A percentile compares a stretch with the other conserved stretches of the same genome.
Conservation (phyloP, 1,284 basidiomycete genomes). For the Ceratobasidium sp. region DNA sequence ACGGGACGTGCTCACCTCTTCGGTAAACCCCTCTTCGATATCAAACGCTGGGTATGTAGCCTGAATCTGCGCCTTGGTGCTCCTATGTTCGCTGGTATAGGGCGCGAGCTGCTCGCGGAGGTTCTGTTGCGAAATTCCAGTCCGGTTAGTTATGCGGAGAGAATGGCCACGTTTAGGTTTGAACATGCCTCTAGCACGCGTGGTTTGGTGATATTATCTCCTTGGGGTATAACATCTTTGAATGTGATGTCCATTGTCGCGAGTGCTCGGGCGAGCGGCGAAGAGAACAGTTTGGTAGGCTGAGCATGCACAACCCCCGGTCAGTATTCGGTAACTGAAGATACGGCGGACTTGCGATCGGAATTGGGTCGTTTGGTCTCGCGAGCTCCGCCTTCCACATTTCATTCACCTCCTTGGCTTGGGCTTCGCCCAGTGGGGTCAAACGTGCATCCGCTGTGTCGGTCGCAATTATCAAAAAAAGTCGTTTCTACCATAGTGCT, state of each 20-base stretch:
- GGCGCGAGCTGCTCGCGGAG: constrained; percentile 71
- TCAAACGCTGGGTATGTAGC: constrained; percentile 65
- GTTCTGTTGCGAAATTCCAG: constrained; percentile 54
- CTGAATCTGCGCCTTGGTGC: constrained; percentile 62
- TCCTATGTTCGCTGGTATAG: constrained; percentile 77
- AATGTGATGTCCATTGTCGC: constrained; percentile 74
- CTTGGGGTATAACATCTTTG: constrained; percentile 49
- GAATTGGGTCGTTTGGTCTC: constrained; percentile 54
- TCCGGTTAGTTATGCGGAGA: background rate
- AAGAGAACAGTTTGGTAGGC: constrained; percentile 69
- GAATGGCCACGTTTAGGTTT: background rate
- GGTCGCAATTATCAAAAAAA: background rate
- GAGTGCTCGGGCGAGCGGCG: constrained; percentile 76
- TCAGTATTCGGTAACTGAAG: too few relatives aligned
- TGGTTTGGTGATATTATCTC: constrained; percentile 48
- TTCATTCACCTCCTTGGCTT: constrained; percentile 52
- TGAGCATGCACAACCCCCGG: background rate
- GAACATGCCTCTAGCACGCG: constrained; percentile 61
- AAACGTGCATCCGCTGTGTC: constrained; percentile 18
- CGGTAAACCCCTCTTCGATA: constrained; percentile 72
- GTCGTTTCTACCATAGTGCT: background rate
- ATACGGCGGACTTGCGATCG: constrained; percentile 45
- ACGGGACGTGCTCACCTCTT: constrained; percentile 56
- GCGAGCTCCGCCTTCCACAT: constrained; percentile 67
- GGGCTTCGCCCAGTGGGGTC: constrained; percentile 14